These are phyloP conservation scores for Xanthoconium purpureum DNA, from an alignment of 768 basidiomycete genomes.

Conservation along the genomic window DNA sequence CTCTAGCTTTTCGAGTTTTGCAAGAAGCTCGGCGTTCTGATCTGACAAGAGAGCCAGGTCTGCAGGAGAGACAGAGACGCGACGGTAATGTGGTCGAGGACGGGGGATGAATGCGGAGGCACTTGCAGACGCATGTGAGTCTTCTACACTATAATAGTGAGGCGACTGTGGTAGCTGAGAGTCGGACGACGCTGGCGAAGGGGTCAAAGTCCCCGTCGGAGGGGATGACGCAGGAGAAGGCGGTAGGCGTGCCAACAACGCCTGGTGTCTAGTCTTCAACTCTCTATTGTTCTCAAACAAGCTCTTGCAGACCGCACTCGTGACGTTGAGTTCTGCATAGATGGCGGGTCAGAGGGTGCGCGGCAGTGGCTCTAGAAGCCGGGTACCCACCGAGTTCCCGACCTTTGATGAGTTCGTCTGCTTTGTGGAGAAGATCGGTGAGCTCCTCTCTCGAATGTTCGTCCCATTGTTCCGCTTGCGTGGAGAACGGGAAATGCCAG, in stretches of 20 bases:
- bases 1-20: slow-evolving; percentile 74
- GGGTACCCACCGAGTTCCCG: slow-evolving; percentile 66
- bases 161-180: slow-evolving; percentile 33
- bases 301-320: slow-evolving; percentile 65
- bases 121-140: slow-evolving; percentile 22
- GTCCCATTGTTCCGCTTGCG: slow-evolving; percentile 46
- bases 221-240: slow-evolving; percentile 40
- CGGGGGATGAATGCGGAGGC: slow-evolving; percentile 18
- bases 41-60: slow-evolving; percentile 73
- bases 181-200: slow-evolving; percentile 28
- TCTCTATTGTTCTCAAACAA: slow-evolving; percentile 67
- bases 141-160: slow-evolving; percentile 30
- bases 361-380: neutral
- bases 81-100: slow-evolving; percentile 29
- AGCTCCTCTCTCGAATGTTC: slow-evolving; percentile 75
- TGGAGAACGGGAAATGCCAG: slow-evolving; percentile 25
- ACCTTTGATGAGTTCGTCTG: slow-evolving; percentile 71
- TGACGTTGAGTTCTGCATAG: slow-evolving; percentile 55
- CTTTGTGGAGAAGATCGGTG: slow-evolving; percentile 63
- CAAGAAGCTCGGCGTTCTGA: slow-evolving; percentile 78
- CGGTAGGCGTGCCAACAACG: slow-evolving; percentile 63
- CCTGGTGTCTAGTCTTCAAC: slow-evolving; percentile 70
- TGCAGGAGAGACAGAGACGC: slow-evolving; percentile 62
- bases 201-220: slow-evolving; percentile 18
- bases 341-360: slow-evolving; percentile 23